A percentile compares a stretch with the other conserved stretches of the same genome.
Evolutionary conservation across 208 protist species (phyloP).

Genomic region (Leishmania tarentolae): DNA sequence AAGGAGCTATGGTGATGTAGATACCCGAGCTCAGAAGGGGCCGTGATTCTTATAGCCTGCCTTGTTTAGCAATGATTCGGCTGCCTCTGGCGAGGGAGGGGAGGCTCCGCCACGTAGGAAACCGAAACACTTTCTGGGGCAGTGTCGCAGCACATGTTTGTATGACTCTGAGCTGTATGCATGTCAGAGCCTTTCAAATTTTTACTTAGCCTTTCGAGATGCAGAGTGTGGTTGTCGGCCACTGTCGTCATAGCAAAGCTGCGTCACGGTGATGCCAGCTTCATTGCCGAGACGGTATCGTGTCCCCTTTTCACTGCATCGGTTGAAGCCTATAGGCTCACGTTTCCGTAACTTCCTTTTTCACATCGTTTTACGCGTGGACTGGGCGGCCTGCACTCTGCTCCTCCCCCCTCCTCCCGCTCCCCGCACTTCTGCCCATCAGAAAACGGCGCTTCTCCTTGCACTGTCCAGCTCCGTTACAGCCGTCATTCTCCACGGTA

Average conservation of each 20-base stretch:
- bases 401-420: no score
- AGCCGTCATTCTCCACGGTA: neutral
- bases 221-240: neutral
- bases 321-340: neutral
- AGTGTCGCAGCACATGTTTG: no score
- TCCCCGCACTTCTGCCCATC: neutral
- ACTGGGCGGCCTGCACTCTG: neutral
- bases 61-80: neutral
- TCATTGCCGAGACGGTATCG: neutral
- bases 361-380: neutral
- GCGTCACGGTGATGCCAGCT: neutral
- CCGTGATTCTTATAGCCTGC: no score
- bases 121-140: neutral
- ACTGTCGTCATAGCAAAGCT: neutral
- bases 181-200: neutral
- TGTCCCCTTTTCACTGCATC: neutral
- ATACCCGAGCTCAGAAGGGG: neutral
- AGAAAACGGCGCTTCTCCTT: neutral
- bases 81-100: neutral
- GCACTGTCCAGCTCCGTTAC: neutral
- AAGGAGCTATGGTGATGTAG: conserved; percentile 25
- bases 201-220: neutral
- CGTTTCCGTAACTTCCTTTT: neutral
- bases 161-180: neutral
- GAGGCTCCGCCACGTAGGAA: neutral